phyloP scores from a whole-genome alignment of 176 grass and related monocot species.

The Juncus inflexus region DNA sequence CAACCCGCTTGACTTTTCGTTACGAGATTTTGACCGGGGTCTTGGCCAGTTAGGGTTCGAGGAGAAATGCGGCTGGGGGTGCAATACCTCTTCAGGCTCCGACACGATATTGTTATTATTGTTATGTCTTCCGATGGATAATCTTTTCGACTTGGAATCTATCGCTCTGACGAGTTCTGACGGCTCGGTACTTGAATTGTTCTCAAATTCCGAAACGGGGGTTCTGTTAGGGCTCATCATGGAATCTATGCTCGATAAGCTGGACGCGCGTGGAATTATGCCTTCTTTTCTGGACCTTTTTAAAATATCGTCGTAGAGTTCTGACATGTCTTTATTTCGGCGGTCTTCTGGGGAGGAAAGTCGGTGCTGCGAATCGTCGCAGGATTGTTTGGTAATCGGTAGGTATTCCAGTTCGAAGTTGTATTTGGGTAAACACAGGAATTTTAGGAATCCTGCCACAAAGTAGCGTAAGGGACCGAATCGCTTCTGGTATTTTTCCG shows the following conservation, averaged over 20 bases:
- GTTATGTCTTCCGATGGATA: constrained; percentile 68
- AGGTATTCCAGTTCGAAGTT: constrained; percentile 95
- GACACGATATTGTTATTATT: constrained; percentile 52
- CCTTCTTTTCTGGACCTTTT: constrained; percentile 73
- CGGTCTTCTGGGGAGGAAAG: constrained; percentile 36
- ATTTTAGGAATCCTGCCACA: constrained; percentile 87
- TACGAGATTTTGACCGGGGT: constrained; percentile 73
- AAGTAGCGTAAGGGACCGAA: constrained; percentile 93
- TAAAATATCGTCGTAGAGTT: constrained; percentile 60
- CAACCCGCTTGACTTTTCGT: constrained; percentile 50
- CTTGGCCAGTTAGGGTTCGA: constrained; percentile 72
- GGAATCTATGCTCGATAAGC: constrained; percentile 96
- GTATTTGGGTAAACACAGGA: constrained; percentile 90
- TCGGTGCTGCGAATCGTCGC: constrained; percentile 29
- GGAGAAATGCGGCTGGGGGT: constrained; percentile 66
- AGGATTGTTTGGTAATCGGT: constrained; percentile 47
- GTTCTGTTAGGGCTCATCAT: constrained; percentile 81
- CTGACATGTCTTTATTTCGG: constrained; percentile 33
- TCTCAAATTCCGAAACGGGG: constrained; percentile 52
- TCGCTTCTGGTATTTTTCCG: constrained; percentile 92
- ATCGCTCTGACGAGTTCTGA: constrained; percentile 79
- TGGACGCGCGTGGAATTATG: constrained; percentile 59
- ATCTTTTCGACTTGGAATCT: constrained; percentile 73
- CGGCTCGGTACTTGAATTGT: constrained; percentile 64
- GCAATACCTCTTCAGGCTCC: constrained; percentile 93